These are phyloP conservation scores for Musa troglodytarum DNA, from an alignment of 176 grass and related monocot species.

Conservation along the genomic window DNA sequence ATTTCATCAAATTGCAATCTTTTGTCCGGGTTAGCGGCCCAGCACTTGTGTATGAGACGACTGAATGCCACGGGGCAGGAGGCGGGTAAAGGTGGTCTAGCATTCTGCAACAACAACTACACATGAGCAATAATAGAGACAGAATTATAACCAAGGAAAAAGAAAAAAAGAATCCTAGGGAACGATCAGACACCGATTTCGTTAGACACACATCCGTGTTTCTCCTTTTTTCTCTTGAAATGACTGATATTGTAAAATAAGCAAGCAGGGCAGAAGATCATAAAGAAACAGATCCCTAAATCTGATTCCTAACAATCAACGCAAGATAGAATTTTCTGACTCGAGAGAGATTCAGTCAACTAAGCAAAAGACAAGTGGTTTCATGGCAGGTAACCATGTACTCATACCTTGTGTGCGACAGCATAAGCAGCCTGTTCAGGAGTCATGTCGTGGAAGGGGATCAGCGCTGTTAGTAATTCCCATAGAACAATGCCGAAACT, in stretches of 20 bases:
- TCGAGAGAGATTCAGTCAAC: neutral
- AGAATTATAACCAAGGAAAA: no score
- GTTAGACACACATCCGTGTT: no score
- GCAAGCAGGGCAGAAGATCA: no score
- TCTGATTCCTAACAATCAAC: no score
- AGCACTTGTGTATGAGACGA: constrained; percentile 78
- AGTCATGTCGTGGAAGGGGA: constrained; percentile 86
- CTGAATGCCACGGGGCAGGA: constrained; percentile 83
- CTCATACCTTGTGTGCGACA: constrained; percentile 79
- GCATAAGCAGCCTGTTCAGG: constrained; percentile 93
- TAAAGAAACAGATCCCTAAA: no score
- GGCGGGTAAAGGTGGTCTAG: constrained; percentile 63
- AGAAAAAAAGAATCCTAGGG: no score
- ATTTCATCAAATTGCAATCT: constrained; percentile 85
- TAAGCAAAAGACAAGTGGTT: neutral
- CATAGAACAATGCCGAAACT: constrained; percentile 92
- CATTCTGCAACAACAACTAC: constrained; percentile 38
- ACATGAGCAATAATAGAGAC: no score
- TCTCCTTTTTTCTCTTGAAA: no score
- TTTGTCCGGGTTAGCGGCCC: constrained; percentile 65
- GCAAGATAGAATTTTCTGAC: neutral
- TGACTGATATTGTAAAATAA: no score
- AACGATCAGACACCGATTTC: no score
- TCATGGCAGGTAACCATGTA: no score
- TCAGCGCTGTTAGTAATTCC: constrained; percentile 78